Conservation (phyloP, 176 grass and related monocot species). For the Oryza meridionalis region DNA sequence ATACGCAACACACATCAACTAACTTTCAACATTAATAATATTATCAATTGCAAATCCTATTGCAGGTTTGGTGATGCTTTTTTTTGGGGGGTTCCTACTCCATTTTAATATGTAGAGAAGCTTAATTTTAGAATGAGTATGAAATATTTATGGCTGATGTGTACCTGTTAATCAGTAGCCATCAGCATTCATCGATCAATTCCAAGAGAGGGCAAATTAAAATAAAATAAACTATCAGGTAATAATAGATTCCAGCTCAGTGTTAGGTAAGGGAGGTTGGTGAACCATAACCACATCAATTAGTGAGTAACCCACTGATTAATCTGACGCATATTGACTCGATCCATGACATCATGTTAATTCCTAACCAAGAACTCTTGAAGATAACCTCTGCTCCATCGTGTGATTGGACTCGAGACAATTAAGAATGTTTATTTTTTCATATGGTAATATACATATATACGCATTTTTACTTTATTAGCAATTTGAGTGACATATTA, state of each 20-base stretch:
- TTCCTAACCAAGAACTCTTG: too few species aligned
- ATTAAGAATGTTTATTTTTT: too few species aligned
- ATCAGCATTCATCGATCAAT: not conserved
- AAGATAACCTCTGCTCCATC: too few species aligned
- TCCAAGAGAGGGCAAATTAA: not conserved
- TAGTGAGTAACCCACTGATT: not conserved
- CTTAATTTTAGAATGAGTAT: not conserved
- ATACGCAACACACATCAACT: not conserved
- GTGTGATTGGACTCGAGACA: too few species aligned
- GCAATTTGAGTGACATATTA: too few species aligned
- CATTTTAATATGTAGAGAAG: not conserved
- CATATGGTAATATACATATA: too few species aligned
- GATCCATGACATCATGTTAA: not conserved
- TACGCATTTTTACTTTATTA: too few species aligned
- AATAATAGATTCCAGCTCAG: not conserved
- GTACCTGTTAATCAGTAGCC: not conserved
- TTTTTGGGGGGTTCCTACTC: not conserved
- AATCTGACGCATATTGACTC: not conserved
- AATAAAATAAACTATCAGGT: not conserved
- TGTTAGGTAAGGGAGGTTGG: conserved; percentile 1
- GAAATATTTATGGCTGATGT: not conserved
- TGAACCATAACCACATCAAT: not conserved
- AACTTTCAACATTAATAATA: not conserved
- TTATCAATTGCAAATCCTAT: not conserved
- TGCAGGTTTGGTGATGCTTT: not conserved